phyloP scores from a whole-genome alignment of 805 yeast species.

The Candida manassasensis region DNA sequence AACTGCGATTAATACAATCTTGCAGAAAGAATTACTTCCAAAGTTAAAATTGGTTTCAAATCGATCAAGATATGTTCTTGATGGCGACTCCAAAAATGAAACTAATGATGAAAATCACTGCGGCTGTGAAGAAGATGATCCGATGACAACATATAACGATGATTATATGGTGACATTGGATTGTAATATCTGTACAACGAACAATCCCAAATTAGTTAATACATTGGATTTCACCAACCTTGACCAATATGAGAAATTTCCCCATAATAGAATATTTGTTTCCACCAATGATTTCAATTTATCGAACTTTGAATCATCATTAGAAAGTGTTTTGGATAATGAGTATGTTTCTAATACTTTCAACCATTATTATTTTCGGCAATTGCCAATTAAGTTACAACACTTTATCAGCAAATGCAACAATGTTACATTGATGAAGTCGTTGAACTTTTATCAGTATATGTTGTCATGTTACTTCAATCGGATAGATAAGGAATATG shows the following conservation, averaged over 20 bases:
- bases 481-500: conserved; percentile 21
- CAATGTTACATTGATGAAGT: conserved; percentile 30
- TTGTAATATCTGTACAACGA: conserved; percentile 31
- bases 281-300: conserved; percentile 38
- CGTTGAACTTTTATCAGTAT: conserved; percentile 32
- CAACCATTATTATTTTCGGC: conserved; percentile 19
- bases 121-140: conserved; percentile 4
- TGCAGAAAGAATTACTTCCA: conserved; percentile 25
- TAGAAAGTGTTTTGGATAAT: conserved; percentile 24
- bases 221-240: conserved; percentile 11
- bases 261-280: conserved; percentile 28
- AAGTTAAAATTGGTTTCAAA: conserved; percentile 23
- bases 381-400: conserved; percentile 33
- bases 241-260: conserved; percentile 26
- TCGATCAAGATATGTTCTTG: conserved; percentile 28
- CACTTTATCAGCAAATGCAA: conserved; percentile 25
- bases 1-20: conserved; percentile 24
- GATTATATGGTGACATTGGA: conserved; percentile 31
- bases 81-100: conserved; percentile 9
- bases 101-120: conserved; percentile 6
- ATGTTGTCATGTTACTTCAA: conserved; percentile 38
- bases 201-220: conserved; percentile 10
- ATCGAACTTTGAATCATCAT: conserved; percentile 26
- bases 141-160: conserved; percentile 16
- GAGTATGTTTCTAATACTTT: conserved; percentile 18